Conservation (phyloP, 495 filamentous ascomycete genomes). For the Aspergillus egyptiacus region DNA sequence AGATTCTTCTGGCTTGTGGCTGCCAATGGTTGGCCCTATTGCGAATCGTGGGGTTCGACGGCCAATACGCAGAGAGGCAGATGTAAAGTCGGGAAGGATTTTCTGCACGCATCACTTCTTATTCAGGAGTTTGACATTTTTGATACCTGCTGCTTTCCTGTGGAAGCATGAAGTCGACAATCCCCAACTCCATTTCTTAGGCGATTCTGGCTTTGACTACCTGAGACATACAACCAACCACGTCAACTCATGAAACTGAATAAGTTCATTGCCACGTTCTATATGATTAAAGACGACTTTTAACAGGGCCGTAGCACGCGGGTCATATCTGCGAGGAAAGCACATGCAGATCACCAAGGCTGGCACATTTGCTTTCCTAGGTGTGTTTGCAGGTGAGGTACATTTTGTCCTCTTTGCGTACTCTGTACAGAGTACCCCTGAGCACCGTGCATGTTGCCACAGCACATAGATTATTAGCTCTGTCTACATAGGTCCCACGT, state of each 20-base stretch:
- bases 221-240: not conserved
- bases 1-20: slow-evolving; percentile 16
- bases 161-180: not conserved
- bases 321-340: not conserved
- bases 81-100: slow-evolving; percentile 4
- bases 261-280: not conserved
- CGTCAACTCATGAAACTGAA: not conserved
- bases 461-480: not conserved
- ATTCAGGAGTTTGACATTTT: slow-evolving; percentile 5
- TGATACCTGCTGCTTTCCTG: not conserved
- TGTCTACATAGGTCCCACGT: slow-evolving; percentile 7
- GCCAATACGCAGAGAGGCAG: slow-evolving; percentile 13
- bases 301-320: slow-evolving; percentile 1
- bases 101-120: not conserved
- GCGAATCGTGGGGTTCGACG: slow-evolving; percentile 10
- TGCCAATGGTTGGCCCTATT: slow-evolving; percentile 22
- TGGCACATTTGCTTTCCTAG: not conserved
- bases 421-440: slow-evolving; percentile 9
- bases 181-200: not conserved
- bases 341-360: not conserved
- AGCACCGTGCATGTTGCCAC: slow-evolving; percentile 10
- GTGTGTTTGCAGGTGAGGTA: not conserved
- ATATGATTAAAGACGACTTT: not conserved
- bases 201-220: not conserved
- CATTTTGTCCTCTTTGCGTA: not conserved